phyloP scores from a whole-genome alignment of 2,329 filamentous ascomycete genomes.

The Ceratocystis albifundus region DNA sequence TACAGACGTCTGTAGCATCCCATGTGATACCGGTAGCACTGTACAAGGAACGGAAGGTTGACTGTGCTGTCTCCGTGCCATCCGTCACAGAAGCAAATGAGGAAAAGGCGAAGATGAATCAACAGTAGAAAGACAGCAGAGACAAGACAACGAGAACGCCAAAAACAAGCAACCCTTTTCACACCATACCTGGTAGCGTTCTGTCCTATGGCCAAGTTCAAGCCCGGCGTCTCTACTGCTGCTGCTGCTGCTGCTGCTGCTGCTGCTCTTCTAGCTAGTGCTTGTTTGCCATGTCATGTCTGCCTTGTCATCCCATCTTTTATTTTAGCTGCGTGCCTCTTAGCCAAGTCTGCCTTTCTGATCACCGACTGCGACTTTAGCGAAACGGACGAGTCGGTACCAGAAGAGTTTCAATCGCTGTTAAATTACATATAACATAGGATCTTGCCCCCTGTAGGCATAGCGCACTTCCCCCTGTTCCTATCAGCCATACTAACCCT shows the following conservation, averaged over 20 bases:
- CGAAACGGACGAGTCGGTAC: neutral
- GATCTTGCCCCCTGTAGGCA: neutral
- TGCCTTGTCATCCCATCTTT: slow-evolving; percentile 7
- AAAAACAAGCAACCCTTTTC: neutral
- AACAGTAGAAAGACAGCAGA: neutral
- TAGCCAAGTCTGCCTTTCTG: neutral
- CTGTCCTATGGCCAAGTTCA: neutral
- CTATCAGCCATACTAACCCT: neutral
- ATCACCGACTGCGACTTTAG: neutral
- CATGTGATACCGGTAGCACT: too few relatives aligned
- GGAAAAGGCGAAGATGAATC: too few relatives aligned
- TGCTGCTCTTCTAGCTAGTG: neutral
- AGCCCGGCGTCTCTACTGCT: neutral
- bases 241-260: neutral
- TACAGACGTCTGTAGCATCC: too few relatives aligned
- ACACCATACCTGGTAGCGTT: neutral
- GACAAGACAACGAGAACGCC: neutral
- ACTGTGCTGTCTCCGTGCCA: too few relatives aligned
- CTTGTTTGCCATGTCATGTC: slow-evolving; percentile 4
- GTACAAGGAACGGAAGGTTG: too few relatives aligned
- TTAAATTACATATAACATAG: too few relatives aligned
- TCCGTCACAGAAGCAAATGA: too few relatives aligned
- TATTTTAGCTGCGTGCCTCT: neutral
- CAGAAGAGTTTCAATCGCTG: neutral
- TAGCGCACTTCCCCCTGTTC: neutral